Evolutionary conservation across 495 filamentous ascomycete genomes (phyloP).

Genomic region (Aspergillus taichungensis): DNA sequence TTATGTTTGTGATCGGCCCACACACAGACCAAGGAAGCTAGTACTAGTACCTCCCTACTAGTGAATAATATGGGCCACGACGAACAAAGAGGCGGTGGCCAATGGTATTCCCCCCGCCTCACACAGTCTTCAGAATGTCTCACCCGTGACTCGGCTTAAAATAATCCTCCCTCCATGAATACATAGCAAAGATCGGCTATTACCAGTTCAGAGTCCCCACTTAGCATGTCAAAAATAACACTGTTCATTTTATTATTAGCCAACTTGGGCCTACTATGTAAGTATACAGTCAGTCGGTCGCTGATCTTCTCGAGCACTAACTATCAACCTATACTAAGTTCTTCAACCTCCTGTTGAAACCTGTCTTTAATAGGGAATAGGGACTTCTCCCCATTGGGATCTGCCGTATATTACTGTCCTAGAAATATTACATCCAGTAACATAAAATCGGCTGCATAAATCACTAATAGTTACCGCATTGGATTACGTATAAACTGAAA

Average conservation of each 20-base stretch:
- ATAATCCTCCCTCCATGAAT: neutral
- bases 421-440: too few relatives aligned
- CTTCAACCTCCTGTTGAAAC: too few relatives aligned
- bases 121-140: conserved; percentile 18
- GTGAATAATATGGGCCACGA: too few relatives aligned
- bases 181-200: neutral
- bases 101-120: conserved; percentile 16
- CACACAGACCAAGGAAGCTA: conserved; percentile 19
- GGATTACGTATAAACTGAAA: too few relatives aligned
- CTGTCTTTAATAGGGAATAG: too few relatives aligned
- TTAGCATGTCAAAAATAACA: conserved; percentile 5
- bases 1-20: conserved; percentile 20
- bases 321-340: too few relatives aligned
- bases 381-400: too few relatives aligned
- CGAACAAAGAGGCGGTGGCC: conserved; percentile 10
- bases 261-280: neutral
- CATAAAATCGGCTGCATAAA: too few relatives aligned
- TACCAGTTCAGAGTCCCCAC: conserved; percentile 8
- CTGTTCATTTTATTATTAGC: neutral
- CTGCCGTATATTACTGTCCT: too few relatives aligned
- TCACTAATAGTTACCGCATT: too few relatives aligned
- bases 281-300: too few relatives aligned
- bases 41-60: conserved; percentile 1
- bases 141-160: conserved; percentile 10
- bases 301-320: too few relatives aligned